These are phyloP conservation scores for Fusarium foetens DNA, from an alignment of 2,329 filamentous ascomycete genomes.

Conservation along the genomic window DNA sequence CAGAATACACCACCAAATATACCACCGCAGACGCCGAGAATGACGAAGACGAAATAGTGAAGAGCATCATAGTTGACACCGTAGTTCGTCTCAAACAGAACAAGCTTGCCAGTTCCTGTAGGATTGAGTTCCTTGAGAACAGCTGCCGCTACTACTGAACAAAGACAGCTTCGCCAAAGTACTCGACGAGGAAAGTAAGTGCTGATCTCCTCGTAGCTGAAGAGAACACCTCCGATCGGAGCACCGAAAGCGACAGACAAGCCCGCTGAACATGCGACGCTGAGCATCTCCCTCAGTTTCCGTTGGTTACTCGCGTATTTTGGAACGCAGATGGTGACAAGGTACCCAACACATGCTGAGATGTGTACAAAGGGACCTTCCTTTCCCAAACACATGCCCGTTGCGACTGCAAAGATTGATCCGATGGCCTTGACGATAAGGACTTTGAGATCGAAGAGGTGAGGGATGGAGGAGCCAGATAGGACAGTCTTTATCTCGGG, in stretches of 20 bases:
- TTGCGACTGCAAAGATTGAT: slow-evolving; percentile 25
- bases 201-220: slow-evolving; percentile 36
- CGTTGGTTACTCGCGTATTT: slow-evolving; percentile 23
- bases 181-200: slow-evolving; percentile 29
- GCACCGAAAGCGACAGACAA: slow-evolving; percentile 29
- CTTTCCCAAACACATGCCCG: slow-evolving; percentile 32
- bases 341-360: slow-evolving; percentile 28
- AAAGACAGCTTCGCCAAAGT: slow-evolving; percentile 25
- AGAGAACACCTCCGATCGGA: slow-evolving; percentile 24
- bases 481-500: slow-evolving; percentile 29
- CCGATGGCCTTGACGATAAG: slow-evolving; percentile 27
- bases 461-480: slow-evolving; percentile 24
- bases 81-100: slow-evolving; percentile 33
- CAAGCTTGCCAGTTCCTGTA: slow-evolving; percentile 22
- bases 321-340: slow-evolving; percentile 8
- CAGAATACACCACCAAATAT: slow-evolving; percentile 25
- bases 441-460: slow-evolving; percentile 27
- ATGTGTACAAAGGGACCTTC: slow-evolving; percentile 32
- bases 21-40: slow-evolving; percentile 24
- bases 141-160: slow-evolving; percentile 20
- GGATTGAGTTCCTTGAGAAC: slow-evolving; percentile 29
- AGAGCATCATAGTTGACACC: slow-evolving; percentile 24
- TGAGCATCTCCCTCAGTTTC: slow-evolving; percentile 28
- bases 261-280: slow-evolving; percentile 20
- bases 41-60: slow-evolving; percentile 20